phyloP scores from a whole-genome alignment of 345 rosid genomes.

The Lepidium didymum region DNA sequence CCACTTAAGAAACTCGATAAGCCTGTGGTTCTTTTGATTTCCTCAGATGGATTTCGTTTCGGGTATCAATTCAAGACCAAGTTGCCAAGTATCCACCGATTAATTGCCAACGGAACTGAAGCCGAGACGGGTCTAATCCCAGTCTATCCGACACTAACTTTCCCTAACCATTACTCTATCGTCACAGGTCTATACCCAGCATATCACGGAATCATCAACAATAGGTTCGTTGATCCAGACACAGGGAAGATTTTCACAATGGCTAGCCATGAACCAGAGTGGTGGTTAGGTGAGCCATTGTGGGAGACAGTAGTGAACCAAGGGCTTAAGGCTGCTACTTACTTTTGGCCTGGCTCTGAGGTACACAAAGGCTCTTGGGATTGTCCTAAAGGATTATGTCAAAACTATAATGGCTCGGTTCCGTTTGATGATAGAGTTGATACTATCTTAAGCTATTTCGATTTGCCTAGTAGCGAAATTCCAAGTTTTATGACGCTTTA shows the following conservation, averaged over 20 bases:
- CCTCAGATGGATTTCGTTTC: slow-evolving; percentile 91
- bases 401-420: slow-evolving; percentile 59
- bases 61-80: slow-evolving; percentile 85
- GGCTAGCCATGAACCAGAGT: slow-evolving; percentile 76
- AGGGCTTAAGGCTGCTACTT: slow-evolving; percentile 76
- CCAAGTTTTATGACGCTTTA: slow-evolving; percentile 80
- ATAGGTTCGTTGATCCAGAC: slow-evolving; percentile 57
- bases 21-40: slow-evolving; percentile 69
- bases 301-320: slow-evolving; percentile 91
- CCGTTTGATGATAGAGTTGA: slow-evolving; percentile 86
- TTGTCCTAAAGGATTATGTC: slow-evolving; percentile 58
- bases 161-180: slow-evolving; percentile 92
- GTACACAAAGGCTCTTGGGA: slow-evolving; percentile 87
- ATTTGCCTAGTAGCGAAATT: slow-evolving; percentile 55
- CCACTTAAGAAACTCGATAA: slow-evolving; percentile 54
- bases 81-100: slow-evolving; percentile 61
- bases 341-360: slow-evolving; percentile 97
- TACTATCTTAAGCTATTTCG: slow-evolving; percentile 65
- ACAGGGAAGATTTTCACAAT: slow-evolving; percentile 53
- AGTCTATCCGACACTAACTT: slow-evolving; percentile 79
- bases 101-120: slow-evolving; percentile 76
- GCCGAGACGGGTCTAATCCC: slow-evolving; percentile 85
- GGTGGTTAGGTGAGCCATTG: slow-evolving; percentile 97
- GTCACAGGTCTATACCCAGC: slow-evolving; percentile 93
- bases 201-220: slow-evolving; percentile 71